Evolutionary conservation across 768 basidiomycete species (phyloP), one percentile per base, ranked within the genome.

Genomic region (Auricularia auricula-judae): DNA sequence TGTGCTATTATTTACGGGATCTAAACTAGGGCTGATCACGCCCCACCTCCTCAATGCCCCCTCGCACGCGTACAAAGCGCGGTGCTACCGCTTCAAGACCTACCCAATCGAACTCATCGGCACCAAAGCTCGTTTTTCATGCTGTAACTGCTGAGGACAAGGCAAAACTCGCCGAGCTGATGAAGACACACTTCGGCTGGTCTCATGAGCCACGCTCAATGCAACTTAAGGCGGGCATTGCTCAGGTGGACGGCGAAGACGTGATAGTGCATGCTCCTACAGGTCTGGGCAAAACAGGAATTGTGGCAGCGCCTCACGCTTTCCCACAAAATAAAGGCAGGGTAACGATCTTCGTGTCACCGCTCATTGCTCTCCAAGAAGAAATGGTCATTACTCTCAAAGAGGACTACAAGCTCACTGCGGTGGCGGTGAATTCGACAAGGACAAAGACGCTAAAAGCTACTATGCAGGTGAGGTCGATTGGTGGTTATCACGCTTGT

Each of bases 241-340:
- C 71, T 0, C 78, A 78, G 62, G 66, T 77, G 0, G 70, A 69
- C 3, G 67, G 72, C 0, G 65, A 68, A 2, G 76, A 79, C 66
- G 71, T 71, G 1, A 63, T 79, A 0, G 66, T 78, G 1, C 77
- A 80, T 69, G 77, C 77, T 0, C 73, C 74, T 0, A 74, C 73
- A 0, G 78, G 77, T 0, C 63, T 69, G 0, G 78, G 78, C 0
- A 79, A 79, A 66, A 79, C 78, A 0, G 70, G 69, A 0, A 69
- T 79, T 23, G 78, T 74, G 2, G 78, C 78, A 14, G 79, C 74
- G 0, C 78, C 78, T 3, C 74, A 79, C 64, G 62, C 72, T 0
- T 73, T 70, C 29, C 66, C 67, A 51, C 62, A 18, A 4, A 70
- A 66, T 29, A 66, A 72, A 39, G 74, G 72, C 3, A 73, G 71